Percentiles rank a stretch among this genome's conserved stretches.
Evolutionary conservation across 1,139 yeast species (phyloP).

Genomic region (Kodamaea sp.): DNA sequence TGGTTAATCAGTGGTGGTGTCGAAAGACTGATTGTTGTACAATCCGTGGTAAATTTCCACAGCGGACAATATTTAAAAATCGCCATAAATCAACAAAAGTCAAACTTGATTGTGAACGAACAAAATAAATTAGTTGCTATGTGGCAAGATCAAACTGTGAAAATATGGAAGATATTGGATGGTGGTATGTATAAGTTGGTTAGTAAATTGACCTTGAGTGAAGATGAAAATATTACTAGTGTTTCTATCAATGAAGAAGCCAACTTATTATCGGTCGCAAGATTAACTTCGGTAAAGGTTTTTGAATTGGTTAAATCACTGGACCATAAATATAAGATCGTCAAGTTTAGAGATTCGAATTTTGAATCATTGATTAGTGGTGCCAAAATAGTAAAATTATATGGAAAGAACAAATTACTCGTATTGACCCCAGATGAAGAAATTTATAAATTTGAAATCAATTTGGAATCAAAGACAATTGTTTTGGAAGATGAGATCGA

Average conservation of each 20-base stretch:
- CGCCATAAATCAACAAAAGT: slow-evolving; percentile 59
- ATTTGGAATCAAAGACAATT: slow-evolving; percentile 21
- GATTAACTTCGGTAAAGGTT: slow-evolving; percentile 64
- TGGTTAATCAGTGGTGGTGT: slow-evolving; percentile 86
- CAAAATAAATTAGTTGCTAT: slow-evolving; percentile 53
- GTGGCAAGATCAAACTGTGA: slow-evolving; percentile 83
- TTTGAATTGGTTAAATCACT: slow-evolving; percentile 49
- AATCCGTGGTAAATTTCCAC: slow-evolving; percentile 63
- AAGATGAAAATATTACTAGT: slow-evolving; percentile 75
- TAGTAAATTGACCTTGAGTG: slow-evolving; percentile 62
- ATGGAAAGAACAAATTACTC: slow-evolving; percentile 43
- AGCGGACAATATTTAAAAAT: slow-evolving; percentile 74
- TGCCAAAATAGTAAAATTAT: slow-evolving; percentile 50
- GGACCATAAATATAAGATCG: slow-evolving; percentile 43
- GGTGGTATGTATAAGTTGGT: slow-evolving; percentile 48
- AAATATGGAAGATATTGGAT: slow-evolving; percentile 67
- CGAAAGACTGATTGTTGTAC: slow-evolving; percentile 74
- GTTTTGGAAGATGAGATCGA: slow-evolving; percentile 41
- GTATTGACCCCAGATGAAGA: slow-evolving; percentile 68
- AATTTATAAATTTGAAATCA: slow-evolving; percentile 46
- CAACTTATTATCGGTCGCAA: slow-evolving; percentile 64
- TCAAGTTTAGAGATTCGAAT: slow-evolving; percentile 51
- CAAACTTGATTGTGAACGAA: slow-evolving; percentile 52
- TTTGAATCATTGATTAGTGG: slow-evolving; percentile 50
- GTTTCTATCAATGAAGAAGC: slow-evolving; percentile 71